Base-by-base conservation (phyloP, 192 early-diverging fungal genomes). In the Linnemannia hyalina region DNA sequence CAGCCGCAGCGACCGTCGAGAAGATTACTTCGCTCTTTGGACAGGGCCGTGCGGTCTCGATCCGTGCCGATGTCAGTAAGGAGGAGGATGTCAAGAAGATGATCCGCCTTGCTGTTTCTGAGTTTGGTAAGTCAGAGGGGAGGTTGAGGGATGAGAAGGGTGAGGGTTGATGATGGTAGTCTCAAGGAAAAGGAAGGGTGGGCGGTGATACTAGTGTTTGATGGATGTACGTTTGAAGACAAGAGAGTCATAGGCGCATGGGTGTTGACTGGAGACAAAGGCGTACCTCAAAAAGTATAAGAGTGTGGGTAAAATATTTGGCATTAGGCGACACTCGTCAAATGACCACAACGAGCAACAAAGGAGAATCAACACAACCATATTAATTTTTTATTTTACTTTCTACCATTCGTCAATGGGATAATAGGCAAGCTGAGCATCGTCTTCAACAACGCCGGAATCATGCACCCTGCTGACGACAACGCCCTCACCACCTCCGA, bases 401-500 rank as follows among this genome's bases (percentile, higher is more conserved):
- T 36, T 55, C 23, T 40, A 40, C 38, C 6, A 47, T 38, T 6
- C 6, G 38, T 9, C 20, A n/a, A 60, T 44, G 26, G 36, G n/a
- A 36, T 23, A 38, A 80, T 87, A 94, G 95, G 95, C 69, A 94
- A 93, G 76, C 83, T 97, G 72, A 93, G 94, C 78, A 88, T 97
- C 41, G 92, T 96, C 81, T 96, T 97, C 90, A 97, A 97, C 88
- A 96, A 96, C 81, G 95, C 96, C 18, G 96, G 95, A 57, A 96
- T 97, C 88, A 96, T 97, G 95, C 92, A 94, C 72, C 93, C 94
- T 60, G 87, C 89, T 54, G 95, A 96, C 80, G 94, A 96, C 88
- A 95, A 96, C 83, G 95, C 94, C 65, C 69, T 93, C 38, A 95
- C 89, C 46, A 96, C 95, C 47, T 90, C 93, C 7, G 95, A 97